A percentile compares a stretch with the other conserved stretches of the same genome.
phyloP scores from a whole-genome alignment of 2,329 filamentous ascomycete species.

The Aspergillus quadricinctus region DNA sequence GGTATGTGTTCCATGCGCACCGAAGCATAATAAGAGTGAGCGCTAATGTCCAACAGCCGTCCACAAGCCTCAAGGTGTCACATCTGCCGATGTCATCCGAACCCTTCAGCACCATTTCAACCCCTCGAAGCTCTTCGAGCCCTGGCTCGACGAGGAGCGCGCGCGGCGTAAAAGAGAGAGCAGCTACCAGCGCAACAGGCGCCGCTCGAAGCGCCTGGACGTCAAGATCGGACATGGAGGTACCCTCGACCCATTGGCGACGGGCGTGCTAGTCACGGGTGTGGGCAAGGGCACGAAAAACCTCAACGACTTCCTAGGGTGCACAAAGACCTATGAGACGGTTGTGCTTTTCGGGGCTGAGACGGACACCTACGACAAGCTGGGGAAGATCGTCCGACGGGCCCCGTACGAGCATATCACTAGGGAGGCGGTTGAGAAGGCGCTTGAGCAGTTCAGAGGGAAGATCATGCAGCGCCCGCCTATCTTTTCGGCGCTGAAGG shows the following conservation, averaged over 20 bases:
- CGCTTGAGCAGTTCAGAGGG: constrained; percentile 70
- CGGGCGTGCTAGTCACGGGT: constrained; percentile 85
- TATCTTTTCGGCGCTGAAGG: constrained; percentile 86
- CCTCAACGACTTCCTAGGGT: constrained; percentile 72
- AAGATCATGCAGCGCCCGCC: constrained; percentile 86
- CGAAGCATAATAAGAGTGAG: background rate
- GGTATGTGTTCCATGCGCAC: constrained; percentile 7
- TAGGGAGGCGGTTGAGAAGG: constrained; percentile 69
- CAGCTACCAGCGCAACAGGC: constrained; percentile 57
- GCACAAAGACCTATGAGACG: constrained; percentile 91
- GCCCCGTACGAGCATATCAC: constrained; percentile 79
- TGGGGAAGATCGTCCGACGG: constrained; percentile 75
- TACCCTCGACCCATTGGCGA: constrained; percentile 89
- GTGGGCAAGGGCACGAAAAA: constrained; percentile 84
- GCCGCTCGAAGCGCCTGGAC: constrained; percentile 58
- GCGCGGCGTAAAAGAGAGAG: constrained; percentile 54
- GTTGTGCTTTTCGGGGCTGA: constrained; percentile 85
- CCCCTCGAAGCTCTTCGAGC: constrained; percentile 71
- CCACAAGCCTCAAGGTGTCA: constrained; percentile 83
- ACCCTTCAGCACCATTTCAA: constrained; percentile 83
- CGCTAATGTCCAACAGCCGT: constrained; percentile 57
- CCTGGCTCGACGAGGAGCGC: constrained; percentile 65
- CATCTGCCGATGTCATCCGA: constrained; percentile 86
- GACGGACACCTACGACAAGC: constrained; percentile 86
- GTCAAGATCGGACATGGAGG: constrained; percentile 97